Evolutionary conservation across 768 basidiomycete species (phyloP).

Genomic region (Sporobolomyces roseus): DNA sequence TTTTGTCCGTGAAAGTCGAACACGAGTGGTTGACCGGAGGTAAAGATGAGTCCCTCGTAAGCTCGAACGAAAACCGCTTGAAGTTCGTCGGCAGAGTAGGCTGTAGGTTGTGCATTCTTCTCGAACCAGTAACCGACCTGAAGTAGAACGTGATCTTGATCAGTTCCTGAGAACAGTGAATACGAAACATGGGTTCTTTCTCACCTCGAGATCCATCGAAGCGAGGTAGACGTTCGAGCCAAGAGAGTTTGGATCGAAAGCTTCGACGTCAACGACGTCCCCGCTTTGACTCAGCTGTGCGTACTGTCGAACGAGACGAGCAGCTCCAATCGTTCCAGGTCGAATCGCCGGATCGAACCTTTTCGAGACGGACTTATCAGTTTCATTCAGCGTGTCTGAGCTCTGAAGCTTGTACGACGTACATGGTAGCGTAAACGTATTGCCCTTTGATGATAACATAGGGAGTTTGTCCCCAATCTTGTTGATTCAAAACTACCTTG

Average conservation of each 20-base stretch:
- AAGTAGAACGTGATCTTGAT: constrained; percentile 42
- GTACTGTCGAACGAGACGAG: constrained; percentile 79
- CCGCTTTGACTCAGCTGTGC: constrained; percentile 74
- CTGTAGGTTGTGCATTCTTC: constrained; percentile 53
- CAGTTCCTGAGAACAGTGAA: constrained; percentile 45
- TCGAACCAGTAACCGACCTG: constrained; percentile 51
- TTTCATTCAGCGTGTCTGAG: background rate
- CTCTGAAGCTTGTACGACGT: constrained; percentile 39
- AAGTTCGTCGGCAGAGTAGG: constrained; percentile 87
- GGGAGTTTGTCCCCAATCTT: constrained; percentile 67
- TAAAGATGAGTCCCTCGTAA: constrained; percentile 68
- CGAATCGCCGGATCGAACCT: constrained; percentile 56
- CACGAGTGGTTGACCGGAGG: constrained; percentile 64
- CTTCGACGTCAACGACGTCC: constrained; percentile 68
- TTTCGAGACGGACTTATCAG: background rate
- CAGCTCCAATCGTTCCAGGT: constrained; percentile 70
- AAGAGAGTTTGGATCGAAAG: constrained; percentile 52
- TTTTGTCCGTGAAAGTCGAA: constrained; percentile 87
- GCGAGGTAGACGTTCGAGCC: constrained; percentile 61
- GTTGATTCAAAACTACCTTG: constrained; percentile 71
- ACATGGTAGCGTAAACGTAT: constrained; percentile 73
- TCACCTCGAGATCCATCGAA: constrained; percentile 70
- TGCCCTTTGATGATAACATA: constrained; percentile 71
- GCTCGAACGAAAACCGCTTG: constrained; percentile 63
- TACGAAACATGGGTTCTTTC: constrained; percentile 33